Percentiles rank a stretch among this genome's conserved stretches.
Conservation (phyloP, 2,329 filamentous ascomycete genomes). For the Arthrinium phaeospermum region DNA sequence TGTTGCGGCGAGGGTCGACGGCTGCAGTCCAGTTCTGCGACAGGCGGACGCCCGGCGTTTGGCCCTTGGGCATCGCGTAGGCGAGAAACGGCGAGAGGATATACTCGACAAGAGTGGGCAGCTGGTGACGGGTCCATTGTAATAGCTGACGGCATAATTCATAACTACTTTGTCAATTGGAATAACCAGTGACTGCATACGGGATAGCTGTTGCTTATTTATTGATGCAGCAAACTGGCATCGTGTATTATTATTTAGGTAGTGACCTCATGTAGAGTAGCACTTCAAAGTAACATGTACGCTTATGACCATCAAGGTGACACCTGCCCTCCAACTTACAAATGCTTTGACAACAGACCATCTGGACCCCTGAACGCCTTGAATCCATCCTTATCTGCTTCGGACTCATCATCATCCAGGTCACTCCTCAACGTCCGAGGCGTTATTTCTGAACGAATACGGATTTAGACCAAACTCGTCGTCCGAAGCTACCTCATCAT, state of each 20-base stretch:
- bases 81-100: too few species aligned
- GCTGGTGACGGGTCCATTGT: too few species aligned
- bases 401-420: constrained; percentile 41
- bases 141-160: too few species aligned
- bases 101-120: too few species aligned
- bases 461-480: constrained; percentile 65
- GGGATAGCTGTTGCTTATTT: too few species aligned
- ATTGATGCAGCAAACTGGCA: neutral
- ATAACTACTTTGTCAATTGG: too few species aligned
- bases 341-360: constrained; percentile 39
- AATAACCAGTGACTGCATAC: too few species aligned
- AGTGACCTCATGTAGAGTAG: neutral
- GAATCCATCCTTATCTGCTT: constrained; percentile 32
- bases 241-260: neutral
- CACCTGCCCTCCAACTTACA: constrained; percentile 25
- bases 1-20: too few species aligned
- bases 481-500: constrained; percentile 77
- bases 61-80: too few species aligned
- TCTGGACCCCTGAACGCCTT: constrained; percentile 45
- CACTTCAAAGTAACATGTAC: neutral
- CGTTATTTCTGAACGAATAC: constrained; percentile 61
- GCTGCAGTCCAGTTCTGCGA: too few species aligned
- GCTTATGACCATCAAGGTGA: neutral
- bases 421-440: constrained; percentile 63
- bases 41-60: too few species aligned